Percentiles rank a stretch among this genome's conserved stretches.
Evolutionary conservation across 768 basidiomycete species (phyloP).

Genomic region (Boletus vermiculosoides): DNA sequence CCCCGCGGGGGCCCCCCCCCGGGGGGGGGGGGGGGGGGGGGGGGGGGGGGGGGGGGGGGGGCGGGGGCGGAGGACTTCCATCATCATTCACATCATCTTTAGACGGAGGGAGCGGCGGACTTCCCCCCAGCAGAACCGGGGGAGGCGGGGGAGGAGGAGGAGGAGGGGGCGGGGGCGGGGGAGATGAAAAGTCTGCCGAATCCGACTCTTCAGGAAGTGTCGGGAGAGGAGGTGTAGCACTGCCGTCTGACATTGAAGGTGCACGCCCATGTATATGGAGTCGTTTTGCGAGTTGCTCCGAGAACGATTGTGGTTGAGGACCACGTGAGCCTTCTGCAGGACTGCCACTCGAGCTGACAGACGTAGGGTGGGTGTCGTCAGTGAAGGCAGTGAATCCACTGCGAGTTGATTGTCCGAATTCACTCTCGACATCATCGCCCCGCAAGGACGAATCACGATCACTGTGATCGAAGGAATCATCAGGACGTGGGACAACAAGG

Average conservation of each 20-base stretch:
- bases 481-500: constrained; percentile 42
- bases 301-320: constrained; percentile 47
- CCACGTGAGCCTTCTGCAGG: constrained; percentile 35
- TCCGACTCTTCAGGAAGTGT: constrained; percentile 43
- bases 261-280: constrained; percentile 49
- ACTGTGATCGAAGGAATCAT: constrained; percentile 42
- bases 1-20: no score
- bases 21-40: no score
- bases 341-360: constrained; percentile 47
- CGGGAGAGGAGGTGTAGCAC: constrained; percentile 35
- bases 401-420: constrained; percentile 50
- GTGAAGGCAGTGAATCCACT: constrained; percentile 35
- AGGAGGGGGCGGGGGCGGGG: constrained; percentile 15
- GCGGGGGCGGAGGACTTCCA: constrained; percentile 31
- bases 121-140: constrained; percentile 5
- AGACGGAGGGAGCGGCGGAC: constrained; percentile 13
- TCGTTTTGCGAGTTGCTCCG: constrained; percentile 63
- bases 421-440: constrained; percentile 55
- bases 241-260: constrained; percentile 38
- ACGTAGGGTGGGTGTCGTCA: constrained; percentile 56
- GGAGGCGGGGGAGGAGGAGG: constrained; percentile 21
- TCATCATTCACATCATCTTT: constrained; percentile 15
- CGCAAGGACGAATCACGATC: constrained; percentile 47
- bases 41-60: constrained; percentile 31
- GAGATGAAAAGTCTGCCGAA: constrained; percentile 21